Percentiles rank a stretch among this genome's conserved stretches.
Evolutionary conservation across 129 eudicot species (phyloP).

Genomic region (Artemisia annua): DNA sequence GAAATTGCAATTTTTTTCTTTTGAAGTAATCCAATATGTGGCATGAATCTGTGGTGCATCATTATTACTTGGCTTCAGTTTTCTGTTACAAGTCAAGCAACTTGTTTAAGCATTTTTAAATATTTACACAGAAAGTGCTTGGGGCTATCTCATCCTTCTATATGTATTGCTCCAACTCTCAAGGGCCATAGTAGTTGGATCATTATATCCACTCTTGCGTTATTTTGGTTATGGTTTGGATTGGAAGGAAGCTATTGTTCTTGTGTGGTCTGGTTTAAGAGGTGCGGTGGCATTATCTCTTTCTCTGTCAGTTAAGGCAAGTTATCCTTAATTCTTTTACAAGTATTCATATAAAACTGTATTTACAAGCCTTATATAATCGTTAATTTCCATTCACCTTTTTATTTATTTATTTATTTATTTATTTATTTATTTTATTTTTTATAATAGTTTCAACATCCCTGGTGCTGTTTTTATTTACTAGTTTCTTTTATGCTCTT

Average conservation of each 20-base stretch:
- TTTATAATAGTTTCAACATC: neutral
- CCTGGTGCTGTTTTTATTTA: neutral
- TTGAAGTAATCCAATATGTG: no score
- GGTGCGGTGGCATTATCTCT: conserved; percentile 97
- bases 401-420: no score
- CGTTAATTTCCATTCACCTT: no score
- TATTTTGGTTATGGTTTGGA: conserved; percentile 92
- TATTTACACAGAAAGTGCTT: conserved; percentile 50
- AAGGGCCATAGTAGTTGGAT: conserved; percentile 60
- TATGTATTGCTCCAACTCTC: conserved; percentile 74
- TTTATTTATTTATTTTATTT: no score
- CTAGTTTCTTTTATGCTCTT: conserved; percentile 22
- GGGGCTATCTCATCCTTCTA: conserved; percentile 93
- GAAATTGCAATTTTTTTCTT: no score
- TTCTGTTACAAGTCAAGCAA: neutral
- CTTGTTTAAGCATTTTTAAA: neutral
- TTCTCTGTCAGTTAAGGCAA: conserved; percentile 85
- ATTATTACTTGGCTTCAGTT: no score
- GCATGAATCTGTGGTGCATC: no score
- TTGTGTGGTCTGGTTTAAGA: conserved; percentile 88
- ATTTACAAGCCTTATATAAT: no score
- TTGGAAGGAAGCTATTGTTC: conserved; percentile 89
- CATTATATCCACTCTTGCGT: conserved; percentile 66
- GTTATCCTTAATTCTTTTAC: conserved; percentile 25
- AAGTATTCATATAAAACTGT: neutral